Base-by-base conservation (phyloP, 2,329 filamentous ascomycete genomes). In the Pleomassaria siparia region DNA sequence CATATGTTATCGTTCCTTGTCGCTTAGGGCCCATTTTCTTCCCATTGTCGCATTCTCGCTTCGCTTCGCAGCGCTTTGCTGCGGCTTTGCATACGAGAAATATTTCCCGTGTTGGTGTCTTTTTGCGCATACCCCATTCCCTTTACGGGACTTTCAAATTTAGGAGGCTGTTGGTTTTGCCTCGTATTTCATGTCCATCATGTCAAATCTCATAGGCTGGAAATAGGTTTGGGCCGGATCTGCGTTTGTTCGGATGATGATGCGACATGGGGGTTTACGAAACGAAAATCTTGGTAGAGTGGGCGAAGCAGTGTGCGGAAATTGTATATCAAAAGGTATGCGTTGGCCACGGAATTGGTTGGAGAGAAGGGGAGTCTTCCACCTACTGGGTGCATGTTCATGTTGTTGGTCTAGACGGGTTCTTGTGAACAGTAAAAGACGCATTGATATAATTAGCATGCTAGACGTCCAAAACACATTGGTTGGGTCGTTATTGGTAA, bases 101-200 rank as follows among this genome's bases (percentile, higher is more conserved):
- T 22, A 13, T 37, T 37, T 37, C 35, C 35, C 18, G 24, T 37
- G 35, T 37, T 37, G 37, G 50, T 40, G 46, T 47, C 33, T 41
- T 43, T 15, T 33, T 21, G 45, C 49, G 45, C 46, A 52, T 46
- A 49, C 40, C 40, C 40, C 40, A 6, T 44, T 16, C 29, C 40
- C 25, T 42, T 40, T 15, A 10, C 4, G 11, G 20, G 20, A 16
- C 21, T 40, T 40, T 25, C 18, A 24, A 11, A n/a, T 9, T n/a
- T 41, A 29, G 15, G 11, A 41, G 25, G 22, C 28, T 42, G 20
- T 24, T 35, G 35, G 15, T 11, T 18, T 35, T 20, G 15, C 28
- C 8, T 40, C 20, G 25, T 12, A 7, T 43, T 18, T 44, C n/a
- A 35, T 21, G 21, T 44, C 15, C 15, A 16, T 43, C 20, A 25